Percentiles rank a stretch among this genome's conserved stretches.
These are phyloP conservation scores for Aspergillus pseudotamarii DNA, from an alignment of 2,329 filamentous ascomycete genomes.

Conservation along the genomic window DNA sequence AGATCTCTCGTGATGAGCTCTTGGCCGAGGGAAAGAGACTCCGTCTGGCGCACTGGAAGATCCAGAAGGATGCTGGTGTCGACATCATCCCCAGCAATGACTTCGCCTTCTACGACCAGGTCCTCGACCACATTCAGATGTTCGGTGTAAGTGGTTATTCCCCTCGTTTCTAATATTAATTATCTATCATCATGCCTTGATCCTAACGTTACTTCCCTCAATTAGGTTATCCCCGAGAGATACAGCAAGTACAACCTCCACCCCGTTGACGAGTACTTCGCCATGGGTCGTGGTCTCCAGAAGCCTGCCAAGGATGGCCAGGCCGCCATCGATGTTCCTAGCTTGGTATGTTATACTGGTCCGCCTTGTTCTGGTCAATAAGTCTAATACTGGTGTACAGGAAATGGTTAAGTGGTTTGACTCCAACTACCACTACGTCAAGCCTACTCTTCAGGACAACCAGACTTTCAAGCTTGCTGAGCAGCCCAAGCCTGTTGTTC, in stretches of 20 bases:
- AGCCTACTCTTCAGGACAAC: slow-evolving; percentile 95
- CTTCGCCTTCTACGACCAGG: slow-evolving; percentile 98
- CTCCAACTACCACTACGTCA: slow-evolving; percentile 99
- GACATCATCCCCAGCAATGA: slow-evolving; percentile 99
- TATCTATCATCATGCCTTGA: not conserved
- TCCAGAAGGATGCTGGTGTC: slow-evolving; percentile 98
- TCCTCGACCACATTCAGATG: slow-evolving; percentile 96
- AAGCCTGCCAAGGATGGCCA: slow-evolving; percentile 63
- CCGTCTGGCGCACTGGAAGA: slow-evolving; percentile 96
- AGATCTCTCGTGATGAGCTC: slow-evolving; percentile 88
- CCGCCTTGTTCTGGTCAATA: slow-evolving; percentile 22
- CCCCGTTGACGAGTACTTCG: slow-evolving; percentile 95
- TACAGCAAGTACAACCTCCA: slow-evolving; percentile 90
- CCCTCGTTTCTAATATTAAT: slow-evolving; percentile 18
- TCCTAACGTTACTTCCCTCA: slow-evolving; percentile 27
- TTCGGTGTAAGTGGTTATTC: slow-evolving; percentile 72
- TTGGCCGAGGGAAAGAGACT: slow-evolving; percentile 95
- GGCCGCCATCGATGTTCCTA: slow-evolving; percentile 77
- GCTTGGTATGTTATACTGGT: slow-evolving; percentile 58
- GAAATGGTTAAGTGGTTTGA: slow-evolving; percentile 99
- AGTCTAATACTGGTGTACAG: slow-evolving; percentile 32
- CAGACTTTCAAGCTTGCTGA: slow-evolving; percentile 89
- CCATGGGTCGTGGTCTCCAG: slow-evolving; percentile 98
- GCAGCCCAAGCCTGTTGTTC: slow-evolving; percentile 88
- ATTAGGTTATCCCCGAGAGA: slow-evolving; percentile 82